Base-by-base conservation (phyloP, 1,284 basidiomycete species). In the Peniophora sp. region DNA sequence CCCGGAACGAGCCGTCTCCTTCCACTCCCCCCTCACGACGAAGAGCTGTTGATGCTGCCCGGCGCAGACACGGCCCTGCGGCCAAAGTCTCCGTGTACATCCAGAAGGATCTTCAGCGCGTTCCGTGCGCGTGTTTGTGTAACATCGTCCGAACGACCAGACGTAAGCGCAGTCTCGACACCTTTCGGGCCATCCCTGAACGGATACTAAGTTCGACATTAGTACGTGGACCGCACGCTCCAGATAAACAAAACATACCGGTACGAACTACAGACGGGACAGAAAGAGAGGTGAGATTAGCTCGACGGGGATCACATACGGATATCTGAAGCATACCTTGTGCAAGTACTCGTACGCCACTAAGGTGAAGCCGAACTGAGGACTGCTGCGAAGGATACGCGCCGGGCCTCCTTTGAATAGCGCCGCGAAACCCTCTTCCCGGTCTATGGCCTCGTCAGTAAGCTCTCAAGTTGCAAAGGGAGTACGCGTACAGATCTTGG, bases 321-420 rank as follows among this genome's bases (percentile, higher is more conserved):
- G 27, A 32, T 12, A 12, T 32, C 27, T 32, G 12, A 12, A 12
- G 52, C 60, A 43, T 43, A 82, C 81, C 74, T 85, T 83, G 60
- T 89, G 79, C 55, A 91, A 69, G 64, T 87, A 82, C 64, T 93
- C 90, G 69, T 92, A 92, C 35, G 83, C 87, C 55, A 97, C 85
- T 24, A 99, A 75, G 20, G 96, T 99, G 59, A 95, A 97, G 49
- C 92, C 92, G 64, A 95, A 96, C 64, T 92, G 88, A 52, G 85
- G 87, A 62, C 85, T 91, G 66, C 88, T 92, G 58, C 95, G 79
- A 53, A 97, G 71, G 47, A 97, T 76, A 58, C 95, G 90, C 42
- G 96, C 96, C 24, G 90, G 79, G 48, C 94, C 94, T 49, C 96
- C 97, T 69, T 98, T 99, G 82, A 91, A 99, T 56, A 99, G 74